phyloP scores from a whole-genome alignment of 441 rosid genomes.

The Biscutella laevigata region DNA sequence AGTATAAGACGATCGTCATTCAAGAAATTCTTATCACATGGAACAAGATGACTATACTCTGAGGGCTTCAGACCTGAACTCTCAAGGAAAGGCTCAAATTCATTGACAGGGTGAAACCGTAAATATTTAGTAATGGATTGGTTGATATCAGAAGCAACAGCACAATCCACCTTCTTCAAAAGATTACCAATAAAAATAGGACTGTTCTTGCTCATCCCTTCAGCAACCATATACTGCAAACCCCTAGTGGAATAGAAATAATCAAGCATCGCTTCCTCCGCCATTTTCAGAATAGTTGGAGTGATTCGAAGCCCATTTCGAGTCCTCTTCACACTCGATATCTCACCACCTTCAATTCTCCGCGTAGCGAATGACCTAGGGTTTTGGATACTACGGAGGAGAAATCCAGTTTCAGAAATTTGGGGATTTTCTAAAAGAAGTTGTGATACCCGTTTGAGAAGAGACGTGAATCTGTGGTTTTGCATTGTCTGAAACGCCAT shows the following conservation, averaged over 20 bases:
- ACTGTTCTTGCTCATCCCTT: constrained; percentile 54
- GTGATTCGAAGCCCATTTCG: constrained; percentile 25
- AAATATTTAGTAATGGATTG: constrained; percentile 37
- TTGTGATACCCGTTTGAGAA: constrained; percentile 37
- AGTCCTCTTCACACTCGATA: constrained; percentile 4
- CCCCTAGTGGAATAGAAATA: constrained; percentile 58
- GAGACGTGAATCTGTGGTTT: constrained; percentile 26
- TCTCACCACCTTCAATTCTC: background rate
- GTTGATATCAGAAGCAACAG: constrained; percentile 20
- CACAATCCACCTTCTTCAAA: constrained; percentile 28
- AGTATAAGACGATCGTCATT: constrained; percentile 48
- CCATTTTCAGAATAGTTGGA: constrained; percentile 31
- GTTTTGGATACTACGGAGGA: constrained; percentile 11
- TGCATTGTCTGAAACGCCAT: constrained; percentile 20
- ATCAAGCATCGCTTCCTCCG: constrained; percentile 57
- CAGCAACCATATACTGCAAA: constrained; percentile 49
- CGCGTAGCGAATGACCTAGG: constrained; percentile 37
- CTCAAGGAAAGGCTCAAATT: constrained; percentile 82
- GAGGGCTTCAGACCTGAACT: constrained; percentile 55
- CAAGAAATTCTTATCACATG: constrained; percentile 41
- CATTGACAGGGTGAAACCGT: constrained; percentile 70
- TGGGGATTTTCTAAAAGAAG: constrained; percentile 21
- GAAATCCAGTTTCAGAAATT: constrained; percentile 11
- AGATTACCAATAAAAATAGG: constrained; percentile 49
- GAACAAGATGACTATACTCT: constrained; percentile 44